Base-by-base conservation (phyloP, 306 rosid genomes). In the Cucurbita moschata region DNA sequence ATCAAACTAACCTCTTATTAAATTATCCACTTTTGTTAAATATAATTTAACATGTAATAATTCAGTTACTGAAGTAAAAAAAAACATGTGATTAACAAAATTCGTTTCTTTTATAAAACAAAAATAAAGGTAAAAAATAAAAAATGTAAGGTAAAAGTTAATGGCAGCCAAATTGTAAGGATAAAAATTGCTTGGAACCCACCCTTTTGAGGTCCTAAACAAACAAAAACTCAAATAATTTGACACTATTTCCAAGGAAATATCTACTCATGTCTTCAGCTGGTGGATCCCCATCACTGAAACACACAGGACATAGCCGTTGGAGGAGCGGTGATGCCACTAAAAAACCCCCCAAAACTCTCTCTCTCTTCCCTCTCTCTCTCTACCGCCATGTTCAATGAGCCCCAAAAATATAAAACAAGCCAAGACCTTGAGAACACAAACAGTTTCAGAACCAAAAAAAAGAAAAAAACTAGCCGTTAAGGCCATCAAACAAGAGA, bases 381-480 rank as follows among this genome's bases (percentile, higher is more conserved):
- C 46, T 42, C 70, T 8, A 4, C 9, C 70, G 16, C 50, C 9
- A 9, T 39, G 0, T 16, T 10, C 49, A 18, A 7, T 42, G 52
- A 18, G 18, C 8, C 65, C 52, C n/a, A 23, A 26, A 75, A 66
- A 59, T 1, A 70, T 11, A 54, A 35, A 50, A 53, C 53, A 12
- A n/a, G 12, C 71, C 50, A 1, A 52, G 16, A 2, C 56, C 21
- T 65, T 10, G 53, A 65, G 71, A 54, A 14, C 54, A 50, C 5
- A 50, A 50, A 49, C 53, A 4, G n/a, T 49, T 49, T 50, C 54
- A 50, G 54, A 50, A 50, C 10, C 19, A 62, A 62, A 57, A 23
- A 43, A 6, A 26, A 13, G 18, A 13, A 49, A 49, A 76, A 71
- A 66, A 66, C 86, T 89, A 92, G 96, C 96, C 92, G 98, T 92